Conservation (phyloP, 495 filamentous ascomycete species). For the Poronia punctata region DNA sequence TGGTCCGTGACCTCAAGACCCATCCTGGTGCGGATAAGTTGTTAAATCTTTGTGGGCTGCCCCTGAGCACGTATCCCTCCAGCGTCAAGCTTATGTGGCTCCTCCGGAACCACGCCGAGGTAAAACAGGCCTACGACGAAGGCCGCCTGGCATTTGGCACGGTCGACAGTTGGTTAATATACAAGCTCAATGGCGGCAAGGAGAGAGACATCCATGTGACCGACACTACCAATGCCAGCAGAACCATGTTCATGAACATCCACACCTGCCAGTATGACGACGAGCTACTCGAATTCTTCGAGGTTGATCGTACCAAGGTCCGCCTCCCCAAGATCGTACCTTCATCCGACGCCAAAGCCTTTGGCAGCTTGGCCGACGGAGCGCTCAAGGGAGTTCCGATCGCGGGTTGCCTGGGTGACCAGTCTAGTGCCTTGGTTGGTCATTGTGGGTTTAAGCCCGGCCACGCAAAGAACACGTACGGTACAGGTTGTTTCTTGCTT, state of each 20-base stretch:
- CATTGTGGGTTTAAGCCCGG: constrained; percentile 86
- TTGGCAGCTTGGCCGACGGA: constrained; percentile 61
- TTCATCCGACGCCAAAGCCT: constrained; percentile 70
- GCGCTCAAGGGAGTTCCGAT: constrained; percentile 70
- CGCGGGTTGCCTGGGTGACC: constrained; percentile 84
- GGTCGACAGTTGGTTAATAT: constrained; percentile 90
- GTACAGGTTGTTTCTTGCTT: constrained; percentile 90
- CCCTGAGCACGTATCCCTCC: constrained; percentile 90
- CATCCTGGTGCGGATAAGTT: constrained; percentile 61
- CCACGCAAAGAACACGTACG: constrained; percentile 92
- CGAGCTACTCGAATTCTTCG: constrained; percentile 73
- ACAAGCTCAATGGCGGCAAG: constrained; percentile 80
- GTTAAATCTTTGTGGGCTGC: constrained; percentile 71
- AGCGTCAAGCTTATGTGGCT: constrained; percentile 87
- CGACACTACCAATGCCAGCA: constrained; percentile 84
- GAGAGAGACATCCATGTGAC: constrained; percentile 63
- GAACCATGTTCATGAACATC: constrained; percentile 97
- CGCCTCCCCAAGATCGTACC: constrained; percentile 79
- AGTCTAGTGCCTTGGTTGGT: constrained; percentile 86
- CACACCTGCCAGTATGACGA: constrained; percentile 82
- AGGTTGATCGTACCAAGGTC: constrained; percentile 66
- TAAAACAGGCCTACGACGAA: constrained; percentile 71
- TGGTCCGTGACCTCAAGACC: constrained; percentile 76
- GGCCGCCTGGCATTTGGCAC: constrained; percentile 83
- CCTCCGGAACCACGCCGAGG: constrained; percentile 61